These are phyloP conservation scores for Boletus barrowsii DNA, from an alignment of 768 basidiomycete genomes.

Conservation along the genomic window DNA sequence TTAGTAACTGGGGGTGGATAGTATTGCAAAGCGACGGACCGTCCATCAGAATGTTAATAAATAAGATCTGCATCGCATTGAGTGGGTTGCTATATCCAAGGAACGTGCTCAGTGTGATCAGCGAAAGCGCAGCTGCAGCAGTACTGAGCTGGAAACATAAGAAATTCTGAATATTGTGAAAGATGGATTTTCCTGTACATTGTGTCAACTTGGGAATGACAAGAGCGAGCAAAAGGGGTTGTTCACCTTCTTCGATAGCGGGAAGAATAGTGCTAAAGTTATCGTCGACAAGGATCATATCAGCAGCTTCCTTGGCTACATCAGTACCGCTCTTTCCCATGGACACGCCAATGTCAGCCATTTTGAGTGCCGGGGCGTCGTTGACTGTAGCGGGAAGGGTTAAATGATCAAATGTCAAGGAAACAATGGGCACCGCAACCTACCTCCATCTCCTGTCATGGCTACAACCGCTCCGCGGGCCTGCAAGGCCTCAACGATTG, in stretches of 20 bases:
- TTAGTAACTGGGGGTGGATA: neutral
- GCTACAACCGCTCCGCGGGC: conserved; percentile 85
- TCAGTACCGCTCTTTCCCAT: conserved; percentile 99
- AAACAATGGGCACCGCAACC: conserved; percentile 36
- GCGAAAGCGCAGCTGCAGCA: conserved; percentile 91
- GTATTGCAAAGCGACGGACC: conserved; percentile 43
- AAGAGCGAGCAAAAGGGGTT: neutral
- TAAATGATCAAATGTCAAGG: neutral
- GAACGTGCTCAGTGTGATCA: conserved; percentile 92
- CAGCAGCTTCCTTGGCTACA: conserved; percentile 97
- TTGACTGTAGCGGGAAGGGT: conserved; percentile 54
- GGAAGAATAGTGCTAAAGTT: conserved; percentile 94
- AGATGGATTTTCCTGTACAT: conserved; percentile 83
- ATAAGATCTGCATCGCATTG: conserved; percentile 99
- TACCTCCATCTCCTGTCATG: conserved; percentile 97
- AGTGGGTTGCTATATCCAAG: conserved; percentile 88
- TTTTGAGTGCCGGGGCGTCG: conserved; percentile 94
- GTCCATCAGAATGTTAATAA: conserved; percentile 99
- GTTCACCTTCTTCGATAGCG: conserved; percentile 86
- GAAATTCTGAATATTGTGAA: conserved; percentile 99
- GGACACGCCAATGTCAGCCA: conserved; percentile 96
- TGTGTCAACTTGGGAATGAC: neutral
- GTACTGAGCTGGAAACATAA: conserved; percentile 95
- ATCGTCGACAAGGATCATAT: conserved; percentile 95
- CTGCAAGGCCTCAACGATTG: conserved; percentile 93